These are phyloP conservation scores for Botryotinia calthae DNA, from an alignment of 2,329 filamentous ascomycete genomes.

Conservation along the genomic window DNA sequence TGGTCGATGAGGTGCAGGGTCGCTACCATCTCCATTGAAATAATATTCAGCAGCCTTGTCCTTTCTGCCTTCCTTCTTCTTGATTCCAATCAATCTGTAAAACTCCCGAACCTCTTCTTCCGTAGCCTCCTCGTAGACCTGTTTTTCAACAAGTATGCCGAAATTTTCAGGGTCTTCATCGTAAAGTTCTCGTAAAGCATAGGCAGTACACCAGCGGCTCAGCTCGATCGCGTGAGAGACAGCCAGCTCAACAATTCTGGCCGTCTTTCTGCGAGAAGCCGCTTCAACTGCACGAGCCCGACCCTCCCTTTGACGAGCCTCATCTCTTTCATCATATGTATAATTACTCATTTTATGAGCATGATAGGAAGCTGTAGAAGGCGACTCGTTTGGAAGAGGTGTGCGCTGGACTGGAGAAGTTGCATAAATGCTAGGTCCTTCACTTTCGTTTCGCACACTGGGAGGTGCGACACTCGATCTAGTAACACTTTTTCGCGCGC, in stretches of 20 bases:
- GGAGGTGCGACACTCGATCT: slow-evolving; percentile 22
- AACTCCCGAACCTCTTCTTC: slow-evolving; percentile 52
- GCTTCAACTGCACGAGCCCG: slow-evolving; percentile 24
- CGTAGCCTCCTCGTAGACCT: slow-evolving; percentile 55
- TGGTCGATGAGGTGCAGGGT: slow-evolving; percentile 28
- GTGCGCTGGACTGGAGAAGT: slow-evolving; percentile 12
- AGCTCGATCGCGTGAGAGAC: slow-evolving; percentile 57
- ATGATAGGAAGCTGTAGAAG: slow-evolving; percentile 17
- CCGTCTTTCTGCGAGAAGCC: slow-evolving; percentile 39
- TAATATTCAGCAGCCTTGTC: slow-evolving; percentile 51
- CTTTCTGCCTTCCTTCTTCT: slow-evolving; percentile 57
- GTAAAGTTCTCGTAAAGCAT: slow-evolving; percentile 58
- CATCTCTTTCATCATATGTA: slow-evolving; percentile 16
- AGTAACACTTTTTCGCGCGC: slow-evolving; percentile 26
- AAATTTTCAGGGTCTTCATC: slow-evolving; percentile 54
- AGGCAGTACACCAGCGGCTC: slow-evolving; percentile 60
- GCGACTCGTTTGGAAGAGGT: slow-evolving; percentile 12
- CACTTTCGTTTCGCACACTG: slow-evolving; percentile 16
- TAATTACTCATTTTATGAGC: slow-evolving; percentile 13
- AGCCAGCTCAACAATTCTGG: slow-evolving; percentile 55
- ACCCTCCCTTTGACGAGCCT: slow-evolving; percentile 24
- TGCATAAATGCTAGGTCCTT: slow-evolving; percentile 14
- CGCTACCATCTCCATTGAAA: slow-evolving; percentile 45
- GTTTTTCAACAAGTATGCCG: slow-evolving; percentile 55
- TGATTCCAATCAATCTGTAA: slow-evolving; percentile 48